Base-by-base conservation (phyloP, 306 rosid species). In the Senna siamea region DNA sequence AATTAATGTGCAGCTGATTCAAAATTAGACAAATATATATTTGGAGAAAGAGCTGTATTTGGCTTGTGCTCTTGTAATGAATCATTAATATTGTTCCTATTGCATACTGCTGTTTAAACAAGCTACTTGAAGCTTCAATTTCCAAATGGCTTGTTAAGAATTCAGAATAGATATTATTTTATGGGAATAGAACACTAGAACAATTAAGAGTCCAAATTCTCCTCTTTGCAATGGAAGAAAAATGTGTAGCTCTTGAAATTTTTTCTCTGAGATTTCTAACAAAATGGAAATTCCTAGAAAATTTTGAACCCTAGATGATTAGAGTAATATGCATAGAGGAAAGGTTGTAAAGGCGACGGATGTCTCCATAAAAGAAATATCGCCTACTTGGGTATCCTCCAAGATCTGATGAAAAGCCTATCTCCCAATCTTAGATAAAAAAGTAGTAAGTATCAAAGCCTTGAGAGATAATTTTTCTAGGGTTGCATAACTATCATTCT, bases 401-500 rank as follows among this genome's bases (percentile, higher is more conserved):
- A 15, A 5, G 17, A 48, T 48, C 53, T 5, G 53, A 15, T 48
- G 53, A 3, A 12, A 44, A 4, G 9, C 9, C 20, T 14, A 15
- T 48, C 53, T 48, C 53, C 53, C 53, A 48, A 48, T 48, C 52
- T 48, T n/a, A 48, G 15, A 48, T 48, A 48, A 48, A 48, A 12
- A 48, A 14, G 9, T 48, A 7, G 20, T 48, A 52, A 52, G 30
- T 52, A 52, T 52, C 58, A 52, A 8, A 18, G 28, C 28, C 28
- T 52, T 52, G 58, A 52, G 58, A 52, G 9, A 52, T 52, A 52
- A 18, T 18, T 52, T 52, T 52, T 7, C 28, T 18, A 52, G 58
- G 13, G 58, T 20, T 19, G 58, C 58, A 20, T 18, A 19, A 1
- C 58, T 6, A 2, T 8, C 13, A 52, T 52, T 52, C 9, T 44